Conservation (phyloP, 2,329 filamentous ascomycete species). For the Alternaria gaisen region DNA sequence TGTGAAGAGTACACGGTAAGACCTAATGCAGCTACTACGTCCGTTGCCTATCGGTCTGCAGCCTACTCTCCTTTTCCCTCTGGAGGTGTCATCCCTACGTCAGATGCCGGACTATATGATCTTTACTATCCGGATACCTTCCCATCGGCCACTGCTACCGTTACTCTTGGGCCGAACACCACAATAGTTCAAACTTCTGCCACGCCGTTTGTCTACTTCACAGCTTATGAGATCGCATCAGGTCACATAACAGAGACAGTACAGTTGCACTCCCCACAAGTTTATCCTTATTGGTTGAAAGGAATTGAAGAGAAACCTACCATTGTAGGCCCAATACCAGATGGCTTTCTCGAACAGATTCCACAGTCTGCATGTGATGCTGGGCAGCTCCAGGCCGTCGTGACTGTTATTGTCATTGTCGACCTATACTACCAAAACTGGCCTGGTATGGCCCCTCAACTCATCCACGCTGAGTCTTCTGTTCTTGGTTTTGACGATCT, state of each 20-base stretch:
- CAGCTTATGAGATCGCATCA: slow-evolving; percentile 54
- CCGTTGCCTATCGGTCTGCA: slow-evolving; percentile 35
- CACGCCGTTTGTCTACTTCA: slow-evolving; percentile 56
- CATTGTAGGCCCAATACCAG: slow-evolving; percentile 46
- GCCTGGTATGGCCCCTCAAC: slow-evolving; percentile 27
- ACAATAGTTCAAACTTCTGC: slow-evolving; percentile 40
- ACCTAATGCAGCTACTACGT: slow-evolving; percentile 44
- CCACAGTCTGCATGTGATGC: slow-evolving; percentile 43
- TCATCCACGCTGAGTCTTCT: slow-evolving; percentile 42
- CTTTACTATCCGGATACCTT: slow-evolving; percentile 19
- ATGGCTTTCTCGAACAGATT: slow-evolving; percentile 49
- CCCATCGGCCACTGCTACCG: slow-evolving; percentile 31
- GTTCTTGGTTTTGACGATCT: slow-evolving; percentile 38
- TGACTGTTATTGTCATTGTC: slow-evolving; percentile 56
- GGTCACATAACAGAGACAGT: slow-evolving; percentile 46
- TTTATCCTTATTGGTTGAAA: slow-evolving; percentile 49
- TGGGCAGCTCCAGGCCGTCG: slow-evolving; percentile 51
- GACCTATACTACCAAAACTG: slow-evolving; percentile 47
- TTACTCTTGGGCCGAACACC: slow-evolving; percentile 35
- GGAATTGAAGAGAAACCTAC: slow-evolving; percentile 35
- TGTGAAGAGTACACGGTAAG: slow-evolving; percentile 37
- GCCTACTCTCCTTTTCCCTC: slow-evolving; percentile 36
- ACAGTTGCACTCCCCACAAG: slow-evolving; percentile 46
- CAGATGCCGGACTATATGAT: slow-evolving; percentile 29
- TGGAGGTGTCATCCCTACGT: slow-evolving; percentile 25